Base-by-base conservation (phyloP, 192 early-diverging fungal species). In the Haplosporangium gracile region DNA sequence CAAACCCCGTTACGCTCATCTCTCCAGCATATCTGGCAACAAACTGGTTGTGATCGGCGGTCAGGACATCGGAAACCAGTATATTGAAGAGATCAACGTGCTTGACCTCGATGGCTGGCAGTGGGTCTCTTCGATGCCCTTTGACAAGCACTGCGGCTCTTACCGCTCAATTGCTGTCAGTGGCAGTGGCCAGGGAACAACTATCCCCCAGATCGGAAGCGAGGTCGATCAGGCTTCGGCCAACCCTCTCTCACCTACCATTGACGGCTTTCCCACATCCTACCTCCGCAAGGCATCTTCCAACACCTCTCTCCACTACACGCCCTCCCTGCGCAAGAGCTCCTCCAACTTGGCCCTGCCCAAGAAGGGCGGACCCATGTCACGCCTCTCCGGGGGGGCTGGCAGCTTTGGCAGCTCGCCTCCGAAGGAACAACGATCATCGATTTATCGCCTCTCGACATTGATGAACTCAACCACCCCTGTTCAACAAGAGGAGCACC, bases 11-110 rank as follows among this genome's bases (percentile, higher is more conserved):
- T 96, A 96, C 82, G 95, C 95, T 10, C 95, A 96, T 75, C 83
- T 96, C 40, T 92, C 94, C n/a, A 91, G 93, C 29, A 88, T 96
- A 7, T 92, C 92, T 47, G 91, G 90, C 47, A 92, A 92, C 75
- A 88, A 90, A 47, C 82, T 96, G 36, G 90, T 95, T 6, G 85
- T 95, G 5, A 89, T 96, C 15, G 95, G 95, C 68, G 95, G 95
- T 26, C 95, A 96, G 85, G 95, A 96, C 72, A 89, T 95, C 72
- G 91, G 89, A 68, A 95, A 95, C 80, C 92, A 91, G 72, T 96
- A 96, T 78, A 91, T 96, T 9, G 94, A 93, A 81, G 94, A 96
- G 76, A 90, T 95, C 74, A 95, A 95, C 63, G 93, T 96, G 5
- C 89, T 95, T n/a, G 93, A 96, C 78, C 88, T 95, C 73, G 91